These are phyloP conservation scores for Rhazya stricta DNA, from an alignment of 257 asterid genomes.

Conservation along the genomic window DNA sequence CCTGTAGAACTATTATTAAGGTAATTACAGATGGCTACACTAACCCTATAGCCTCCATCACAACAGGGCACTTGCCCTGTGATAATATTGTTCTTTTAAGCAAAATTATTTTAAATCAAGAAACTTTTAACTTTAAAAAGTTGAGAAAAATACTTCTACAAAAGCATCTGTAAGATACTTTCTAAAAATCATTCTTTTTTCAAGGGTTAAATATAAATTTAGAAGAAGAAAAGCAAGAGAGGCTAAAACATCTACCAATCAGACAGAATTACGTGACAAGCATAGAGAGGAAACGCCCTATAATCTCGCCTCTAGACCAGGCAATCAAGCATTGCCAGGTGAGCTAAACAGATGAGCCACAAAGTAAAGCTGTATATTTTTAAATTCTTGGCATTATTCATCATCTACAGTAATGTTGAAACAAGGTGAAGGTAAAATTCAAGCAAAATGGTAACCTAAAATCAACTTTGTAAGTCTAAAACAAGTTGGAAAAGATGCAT, in stretches of 20 bases:
- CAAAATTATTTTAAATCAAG: too few relatives aligned
- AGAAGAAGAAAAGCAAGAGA: too few relatives aligned
- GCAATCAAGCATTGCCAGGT: neutral
- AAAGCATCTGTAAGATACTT: too few relatives aligned
- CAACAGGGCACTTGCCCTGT: too few relatives aligned
- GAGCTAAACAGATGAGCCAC: neutral
- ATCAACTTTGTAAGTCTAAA: constrained; percentile 10
- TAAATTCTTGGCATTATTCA: neutral
- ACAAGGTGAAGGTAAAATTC: neutral
- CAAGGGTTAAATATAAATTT: too few relatives aligned
- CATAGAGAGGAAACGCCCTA: neutral
- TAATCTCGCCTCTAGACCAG: neutral
- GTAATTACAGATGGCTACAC: neutral
- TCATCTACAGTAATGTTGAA: neutral
- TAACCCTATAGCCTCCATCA: neutral
- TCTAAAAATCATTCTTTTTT: too few relatives aligned
- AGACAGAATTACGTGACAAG: too few relatives aligned
- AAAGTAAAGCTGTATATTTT: neutral
- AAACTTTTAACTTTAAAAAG: too few relatives aligned
- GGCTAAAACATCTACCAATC: too few relatives aligned
- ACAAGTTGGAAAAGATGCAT: constrained; percentile 8
- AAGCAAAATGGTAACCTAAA: constrained; percentile 3
- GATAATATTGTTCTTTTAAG: too few relatives aligned
- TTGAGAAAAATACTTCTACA: too few relatives aligned
- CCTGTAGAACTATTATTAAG: neutral